Base-by-base conservation (phyloP, 2,329 filamentous ascomycete genomes). In the Colletotrichum zoysiae region DNA sequence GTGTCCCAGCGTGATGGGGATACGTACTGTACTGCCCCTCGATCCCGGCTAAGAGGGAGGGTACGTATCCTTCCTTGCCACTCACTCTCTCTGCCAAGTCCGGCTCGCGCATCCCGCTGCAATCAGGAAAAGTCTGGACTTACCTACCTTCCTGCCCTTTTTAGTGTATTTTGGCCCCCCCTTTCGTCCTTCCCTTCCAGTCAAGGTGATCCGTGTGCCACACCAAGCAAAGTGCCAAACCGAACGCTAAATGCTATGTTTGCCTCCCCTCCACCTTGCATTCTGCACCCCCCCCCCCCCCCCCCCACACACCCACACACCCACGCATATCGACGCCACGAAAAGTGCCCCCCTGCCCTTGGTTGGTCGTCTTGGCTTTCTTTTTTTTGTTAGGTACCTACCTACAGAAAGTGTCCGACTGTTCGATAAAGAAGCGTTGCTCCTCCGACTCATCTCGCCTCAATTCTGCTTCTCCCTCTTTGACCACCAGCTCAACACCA, bases 381-480 rank as follows among this genome's bases (percentile, higher is more conserved):
- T 26, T 26, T 55, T 30, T 55, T 55, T 30, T 55, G 30, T 55
- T 42, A 72, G 65, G 65, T 60, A 69, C 69, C 46, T 44, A 71
- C 69, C 40, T 44, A 55, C 40, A 55, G 46, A 65, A 72, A 65
- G 59, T 72, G 33, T 40, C 70, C 65, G 65, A 57, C 65, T 11
- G 59, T 35, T 46, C 48, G 65, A 70, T 72, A 72, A 70, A 72
- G 70, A 72, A 65, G 70, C 70, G 65, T 72, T 72, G 60, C 55
- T 72, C 70, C 65, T 72, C 65, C 70, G 46, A 70, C 59, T 69
- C 55, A 14, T 30, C 18, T 48, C 50, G 1, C 23, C 5, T 67
- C 65, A 11, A n/a, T 26, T 38, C 16, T 71, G 16, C 18, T 2
- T 14, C 40, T 71, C 40, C 12, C 35, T 5, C 40, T 65, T 46